Conservation (phyloP, 176 grass and related monocot genomes). For the Phragmites australis region DNA sequence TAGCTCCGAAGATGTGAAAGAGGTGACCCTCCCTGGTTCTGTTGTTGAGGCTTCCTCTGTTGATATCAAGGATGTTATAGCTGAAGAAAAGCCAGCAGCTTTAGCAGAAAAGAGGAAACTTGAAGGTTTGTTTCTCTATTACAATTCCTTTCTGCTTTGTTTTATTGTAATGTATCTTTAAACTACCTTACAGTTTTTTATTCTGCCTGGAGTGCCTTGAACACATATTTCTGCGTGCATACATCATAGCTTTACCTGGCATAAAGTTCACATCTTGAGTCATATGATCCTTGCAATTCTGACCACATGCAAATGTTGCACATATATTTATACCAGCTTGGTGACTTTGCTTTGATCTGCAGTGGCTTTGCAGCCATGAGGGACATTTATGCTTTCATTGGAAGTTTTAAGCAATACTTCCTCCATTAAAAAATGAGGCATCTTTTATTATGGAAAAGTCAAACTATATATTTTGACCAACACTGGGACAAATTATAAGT, state of each 20-base stretch:
- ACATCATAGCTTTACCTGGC: neutral
- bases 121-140: conserved; percentile 62
- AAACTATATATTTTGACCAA: too few species aligned
- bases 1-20: conserved; percentile 57
- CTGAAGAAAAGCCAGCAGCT: conserved; percentile 56
- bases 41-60: conserved; percentile 33
- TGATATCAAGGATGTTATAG: conserved; percentile 54
- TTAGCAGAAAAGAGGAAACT: conserved; percentile 85
- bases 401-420: neutral
- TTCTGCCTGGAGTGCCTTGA: neutral
- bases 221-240: neutral
- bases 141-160: neutral
- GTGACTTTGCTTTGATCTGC: neutral
- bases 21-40: conserved; percentile 48
- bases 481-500: too few species aligned
- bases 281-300: conserved; percentile 18
- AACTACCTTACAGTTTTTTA: neutral
- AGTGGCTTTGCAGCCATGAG: neutral
- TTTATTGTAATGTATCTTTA: neutral
- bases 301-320: conserved; percentile 8
- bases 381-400: neutral
- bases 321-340: neutral
- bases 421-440: too few species aligned
- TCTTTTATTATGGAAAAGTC: too few species aligned
- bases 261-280: neutral